Conservation (phyloP, 2,329 filamentous ascomycete genomes). For the Simplicillium sp. region DNA sequence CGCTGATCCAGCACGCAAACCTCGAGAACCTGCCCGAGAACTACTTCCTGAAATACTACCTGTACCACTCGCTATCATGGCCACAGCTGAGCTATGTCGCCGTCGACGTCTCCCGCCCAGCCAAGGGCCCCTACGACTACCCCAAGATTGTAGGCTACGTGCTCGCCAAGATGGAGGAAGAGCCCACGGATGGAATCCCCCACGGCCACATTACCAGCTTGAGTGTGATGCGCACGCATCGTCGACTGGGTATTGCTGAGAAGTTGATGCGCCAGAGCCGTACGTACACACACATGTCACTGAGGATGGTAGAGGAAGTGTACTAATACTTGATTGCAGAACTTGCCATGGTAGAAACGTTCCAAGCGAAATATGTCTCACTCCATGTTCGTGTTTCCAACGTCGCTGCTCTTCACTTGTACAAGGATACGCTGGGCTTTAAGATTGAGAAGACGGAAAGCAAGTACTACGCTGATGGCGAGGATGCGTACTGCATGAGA, state of each 20-base stretch:
- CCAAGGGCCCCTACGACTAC: slow-evolving; percentile 72
- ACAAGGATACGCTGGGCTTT: slow-evolving; percentile 87
- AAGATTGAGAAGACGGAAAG: slow-evolving; percentile 74
- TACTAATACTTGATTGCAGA: slow-evolving; percentile 43
- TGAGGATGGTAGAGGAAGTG: not conserved
- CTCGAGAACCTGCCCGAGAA: slow-evolving; percentile 98
- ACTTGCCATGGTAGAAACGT: slow-evolving; percentile 93
- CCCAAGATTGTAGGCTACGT: slow-evolving; percentile 98
- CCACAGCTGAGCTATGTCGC: slow-evolving; percentile 95
- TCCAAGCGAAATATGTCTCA: slow-evolving; percentile 83
- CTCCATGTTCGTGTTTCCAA: slow-evolving; percentile 95
- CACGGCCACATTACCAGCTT: slow-evolving; percentile 96
- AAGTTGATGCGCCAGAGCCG: slow-evolving; percentile 95
- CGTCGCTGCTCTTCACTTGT: slow-evolving; percentile 80
- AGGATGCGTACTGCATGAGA: slow-evolving; percentile 91
- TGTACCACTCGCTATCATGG: slow-evolving; percentile 98
- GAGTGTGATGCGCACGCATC: slow-evolving; percentile 92
- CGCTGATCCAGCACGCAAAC: slow-evolving; percentile 94
- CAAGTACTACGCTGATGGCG: slow-evolving; percentile 95
- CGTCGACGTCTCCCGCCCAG: slow-evolving; percentile 77
- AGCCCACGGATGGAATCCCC: slow-evolving; percentile 78
- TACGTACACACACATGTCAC: slow-evolving; percentile 36
- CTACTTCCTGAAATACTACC: slow-evolving; percentile 99
- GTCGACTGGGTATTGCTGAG: slow-evolving; percentile 84
- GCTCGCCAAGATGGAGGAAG: slow-evolving; percentile 99